Conservation (phyloP, 225 moss, liverwort and hornwort species). For the Antitrichia curtipendula region DNA sequence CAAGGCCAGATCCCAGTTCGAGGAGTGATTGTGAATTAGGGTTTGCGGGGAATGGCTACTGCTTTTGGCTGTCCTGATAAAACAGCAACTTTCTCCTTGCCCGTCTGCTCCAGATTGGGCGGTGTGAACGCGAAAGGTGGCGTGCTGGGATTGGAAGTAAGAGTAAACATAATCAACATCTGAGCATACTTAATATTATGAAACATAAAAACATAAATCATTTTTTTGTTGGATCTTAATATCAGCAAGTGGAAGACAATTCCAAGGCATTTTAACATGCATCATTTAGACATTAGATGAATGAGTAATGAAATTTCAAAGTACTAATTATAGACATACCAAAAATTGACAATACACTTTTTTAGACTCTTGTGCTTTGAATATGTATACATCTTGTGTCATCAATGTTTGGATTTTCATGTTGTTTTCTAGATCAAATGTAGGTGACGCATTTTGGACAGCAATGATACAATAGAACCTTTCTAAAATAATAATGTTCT, state of each 20-base stretch:
- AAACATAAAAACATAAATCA: background rate
- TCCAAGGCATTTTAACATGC: background rate
- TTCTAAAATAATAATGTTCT: no score
- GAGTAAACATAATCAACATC: background rate
- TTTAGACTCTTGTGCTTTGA: background rate
- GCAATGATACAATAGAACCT: background rate
- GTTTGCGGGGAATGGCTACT: no score
- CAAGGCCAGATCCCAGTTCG: background rate
- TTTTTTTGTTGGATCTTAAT: background rate
- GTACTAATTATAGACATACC: no score
- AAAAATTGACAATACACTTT: fast-evolving
- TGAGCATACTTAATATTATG: background rate
- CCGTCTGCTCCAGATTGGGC: background rate
- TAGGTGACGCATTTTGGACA: fast-evolving
- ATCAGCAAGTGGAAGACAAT: fast-evolving
- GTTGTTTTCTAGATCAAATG: background rate
- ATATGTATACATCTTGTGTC: background rate
- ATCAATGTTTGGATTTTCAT: background rate
- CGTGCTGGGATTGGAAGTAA: background rate
- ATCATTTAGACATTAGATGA: background rate
- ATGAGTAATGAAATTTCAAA: background rate
- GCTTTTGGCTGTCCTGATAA: background rate
- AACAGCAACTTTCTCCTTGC: no score
- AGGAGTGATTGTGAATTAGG: background rate
- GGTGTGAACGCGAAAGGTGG: background rate